A percentile compares a stretch with the other conserved stretches of the same genome.
Conservation (phyloP, 495 filamentous ascomycete genomes). For the Penicillium maclennaniae region DNA sequence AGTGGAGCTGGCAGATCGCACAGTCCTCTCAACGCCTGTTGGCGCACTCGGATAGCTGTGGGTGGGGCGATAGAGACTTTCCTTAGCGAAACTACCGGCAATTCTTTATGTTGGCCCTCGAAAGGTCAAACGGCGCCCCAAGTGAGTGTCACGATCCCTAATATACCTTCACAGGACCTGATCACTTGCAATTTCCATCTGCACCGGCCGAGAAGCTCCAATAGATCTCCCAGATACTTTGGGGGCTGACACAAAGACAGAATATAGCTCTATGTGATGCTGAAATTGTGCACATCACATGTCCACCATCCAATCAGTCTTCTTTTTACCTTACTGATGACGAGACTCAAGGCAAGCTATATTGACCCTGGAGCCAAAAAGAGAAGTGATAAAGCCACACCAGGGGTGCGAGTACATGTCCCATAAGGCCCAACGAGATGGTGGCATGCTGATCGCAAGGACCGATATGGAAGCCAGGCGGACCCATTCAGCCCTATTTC, state of each 20-base stretch:
- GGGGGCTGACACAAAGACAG: too few species aligned
- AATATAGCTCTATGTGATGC: too few species aligned
- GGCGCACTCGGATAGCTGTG: conserved; percentile 1
- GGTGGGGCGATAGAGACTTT: conserved; percentile 3
- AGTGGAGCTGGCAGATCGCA: conserved; percentile 11
- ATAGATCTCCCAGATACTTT: too few species aligned
- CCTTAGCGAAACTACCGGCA: conserved; percentile 7
- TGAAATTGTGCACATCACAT: background rate
- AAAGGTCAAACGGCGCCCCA: background rate
- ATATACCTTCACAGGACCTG: background rate
- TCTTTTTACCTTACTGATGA: background rate
- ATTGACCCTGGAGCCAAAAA: too few species aligned
- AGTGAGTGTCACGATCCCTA: conserved; percentile 1
- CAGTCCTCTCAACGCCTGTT: conserved; percentile 7
- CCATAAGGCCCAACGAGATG: conserved; percentile 11
- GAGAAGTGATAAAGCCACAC: conserved; percentile 1
- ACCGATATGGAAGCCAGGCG: background rate
- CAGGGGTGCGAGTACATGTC: conserved; percentile 13
- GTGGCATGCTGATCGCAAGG: conserved; percentile 15
- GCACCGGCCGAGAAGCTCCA: background rate
- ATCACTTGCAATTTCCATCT: background rate
- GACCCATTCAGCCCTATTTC: conserved; percentile 25
- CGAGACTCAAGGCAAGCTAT: background rate
- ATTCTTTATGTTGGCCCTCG: background rate
- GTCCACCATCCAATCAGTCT: background rate